A percentile compares a stretch with the other conserved stretches of the same genome.
Conservation (phyloP, 768 basidiomycete species). For the Amanita exitialis region DNA sequence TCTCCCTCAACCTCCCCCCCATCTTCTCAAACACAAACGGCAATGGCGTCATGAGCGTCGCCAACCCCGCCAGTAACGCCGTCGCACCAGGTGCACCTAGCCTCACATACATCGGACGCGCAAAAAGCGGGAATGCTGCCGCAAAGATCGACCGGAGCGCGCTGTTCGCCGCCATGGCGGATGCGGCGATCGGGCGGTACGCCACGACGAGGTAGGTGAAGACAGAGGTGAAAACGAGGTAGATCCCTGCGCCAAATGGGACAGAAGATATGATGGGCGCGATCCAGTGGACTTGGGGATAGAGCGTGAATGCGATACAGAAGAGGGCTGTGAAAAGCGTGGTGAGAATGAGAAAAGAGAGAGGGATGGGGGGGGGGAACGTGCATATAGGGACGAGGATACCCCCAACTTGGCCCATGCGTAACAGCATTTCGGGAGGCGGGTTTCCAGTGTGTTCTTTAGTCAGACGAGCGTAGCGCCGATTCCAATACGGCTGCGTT, state of each 20-base stretch:
- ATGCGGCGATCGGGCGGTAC: constrained; percentile 57
- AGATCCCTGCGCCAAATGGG: constrained; percentile 55
- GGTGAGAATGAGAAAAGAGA: constrained; percentile 12
- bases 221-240: constrained; percentile 60
- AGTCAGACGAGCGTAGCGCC: constrained; percentile 29
- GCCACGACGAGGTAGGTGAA: constrained; percentile 67
- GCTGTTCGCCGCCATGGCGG: constrained; percentile 59
- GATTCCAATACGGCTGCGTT: constrained; percentile 46
- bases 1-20: no score
- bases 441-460: constrained; percentile 31
- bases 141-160: constrained; percentile 53
- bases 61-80: constrained; percentile 58
- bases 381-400: constrained; percentile 51
- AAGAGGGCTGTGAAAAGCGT: constrained; percentile 38
- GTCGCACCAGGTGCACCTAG: constrained; percentile 66
- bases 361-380: constrained; percentile 29
- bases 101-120: constrained; percentile 58
- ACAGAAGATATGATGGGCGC: constrained; percentile 53
- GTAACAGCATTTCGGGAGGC: constrained; percentile 56
- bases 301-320: constrained; percentile 51
- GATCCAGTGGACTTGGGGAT: constrained; percentile 47
- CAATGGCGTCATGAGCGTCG: constrained; percentile 49
- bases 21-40: constrained; percentile 30
- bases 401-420: constrained; percentile 62
- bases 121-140: constrained; percentile 52